Evolutionary conservation across 768 basidiomycete genomes (phyloP), one percentile per base, ranked within the genome.

Genomic region (Termitomyces sp.): DNA sequence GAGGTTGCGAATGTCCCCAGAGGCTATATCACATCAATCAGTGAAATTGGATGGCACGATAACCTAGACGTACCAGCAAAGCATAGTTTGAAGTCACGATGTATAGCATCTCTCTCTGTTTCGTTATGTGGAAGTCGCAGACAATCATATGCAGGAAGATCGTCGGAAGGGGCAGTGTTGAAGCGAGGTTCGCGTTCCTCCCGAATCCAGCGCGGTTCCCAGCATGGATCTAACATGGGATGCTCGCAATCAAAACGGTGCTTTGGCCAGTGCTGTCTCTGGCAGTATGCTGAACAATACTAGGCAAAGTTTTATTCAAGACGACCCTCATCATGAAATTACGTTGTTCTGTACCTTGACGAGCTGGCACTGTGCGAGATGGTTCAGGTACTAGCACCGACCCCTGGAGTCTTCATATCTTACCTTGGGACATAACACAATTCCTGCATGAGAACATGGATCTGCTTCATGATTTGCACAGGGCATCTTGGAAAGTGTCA

Each of bases 1-100:
- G 4, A 79, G 67, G 38, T 74, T 75, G 31, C 75, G 72, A 25
- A 78, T 71, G 51, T 77, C 79, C 17, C 64, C 67, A n/a, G 74
- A 74, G 17, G 71, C 75, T 77, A 52, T 14, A 60, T 36, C 42
- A 56, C 17, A 36, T 48, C 12, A 15, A 72, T 65, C 62, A 45
- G 31, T 20, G 7, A 5, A 34, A 36, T 36, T n/a, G n/a, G 11
- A 10, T 17, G 5, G 31, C 29, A 2, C 3, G 25, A 25, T 25
- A 25, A 29, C 10, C 43, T 36, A 25, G 25, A 20, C 56, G 17
- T 47, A 45, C 55, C 55, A n/a, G 55, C n/a, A 31, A 77, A 72
- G 59, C 77, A 77, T 36, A 79, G 48, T 48, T 75, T 76, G 48
- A 74, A 64, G 59, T 77, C 61, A 56, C 64, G 69, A 37, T 68